Evolutionary conservation across 1,139 yeast species (phyloP).

Genomic region (Yarrowia galli): DNA sequence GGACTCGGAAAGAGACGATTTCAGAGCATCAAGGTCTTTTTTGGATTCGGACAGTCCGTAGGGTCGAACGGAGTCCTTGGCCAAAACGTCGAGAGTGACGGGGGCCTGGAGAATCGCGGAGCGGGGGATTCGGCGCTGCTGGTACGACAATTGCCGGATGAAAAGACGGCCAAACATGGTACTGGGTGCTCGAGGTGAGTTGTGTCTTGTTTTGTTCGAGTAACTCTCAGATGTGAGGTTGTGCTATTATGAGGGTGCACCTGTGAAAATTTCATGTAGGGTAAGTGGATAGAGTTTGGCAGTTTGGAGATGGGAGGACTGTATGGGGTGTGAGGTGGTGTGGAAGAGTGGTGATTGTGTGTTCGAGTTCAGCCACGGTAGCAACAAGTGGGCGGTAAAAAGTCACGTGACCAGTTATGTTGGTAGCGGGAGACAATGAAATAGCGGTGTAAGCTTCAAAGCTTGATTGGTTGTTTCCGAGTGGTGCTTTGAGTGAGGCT

Average conservation of each 20-base stretch:
- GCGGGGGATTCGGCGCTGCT: slow-evolving; percentile 36
- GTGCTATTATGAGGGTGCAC: no score
- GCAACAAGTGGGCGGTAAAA: no score
- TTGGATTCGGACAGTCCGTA: slow-evolving; percentile 31
- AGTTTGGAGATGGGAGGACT: neutral
- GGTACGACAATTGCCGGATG: slow-evolving; percentile 36
- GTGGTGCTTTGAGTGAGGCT: no score
- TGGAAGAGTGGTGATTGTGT: no score
- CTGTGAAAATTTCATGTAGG: slow-evolving; percentile 35
- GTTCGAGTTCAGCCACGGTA: no score
- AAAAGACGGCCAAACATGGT: slow-evolving; percentile 27
- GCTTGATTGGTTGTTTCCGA: no score
- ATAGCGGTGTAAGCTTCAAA: no score
- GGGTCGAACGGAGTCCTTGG: slow-evolving; percentile 18
- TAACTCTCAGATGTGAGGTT: no score
- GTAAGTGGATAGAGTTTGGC: slow-evolving; percentile 22
- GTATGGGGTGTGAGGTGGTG: neutral
- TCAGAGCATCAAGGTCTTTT: slow-evolving; percentile 12
- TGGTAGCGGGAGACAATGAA: no score
- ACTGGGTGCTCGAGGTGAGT: neutral
- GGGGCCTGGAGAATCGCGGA: slow-evolving; percentile 29
- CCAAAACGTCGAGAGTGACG: slow-evolving; percentile 32
- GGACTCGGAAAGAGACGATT: neutral
- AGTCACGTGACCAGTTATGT: no score
- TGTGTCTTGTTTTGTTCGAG: neutral